phyloP scores from a whole-genome alignment of 805 yeast species.

The Kregervanrija pseudodelftensis region DNA sequence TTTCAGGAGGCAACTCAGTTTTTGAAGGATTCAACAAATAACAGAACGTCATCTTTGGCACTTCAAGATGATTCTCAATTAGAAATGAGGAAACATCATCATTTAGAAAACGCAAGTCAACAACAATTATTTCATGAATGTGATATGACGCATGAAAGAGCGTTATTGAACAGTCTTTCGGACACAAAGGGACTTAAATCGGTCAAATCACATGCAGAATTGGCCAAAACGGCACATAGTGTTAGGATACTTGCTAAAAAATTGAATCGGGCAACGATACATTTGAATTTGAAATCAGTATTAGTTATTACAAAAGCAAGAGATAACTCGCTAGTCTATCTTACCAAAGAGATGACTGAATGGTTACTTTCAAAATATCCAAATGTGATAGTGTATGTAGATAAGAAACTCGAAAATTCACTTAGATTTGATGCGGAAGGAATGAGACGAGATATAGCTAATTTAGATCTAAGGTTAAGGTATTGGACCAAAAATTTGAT shows the following conservation, averaged over 20 bases:
- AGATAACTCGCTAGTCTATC: conserved; percentile 66
- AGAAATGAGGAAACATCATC: no score
- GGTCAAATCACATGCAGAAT: conserved; percentile 63
- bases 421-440: conserved; percentile 56
- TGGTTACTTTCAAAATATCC: conserved; percentile 49
- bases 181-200: conserved; percentile 34
- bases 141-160: neutral
- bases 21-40: no score
- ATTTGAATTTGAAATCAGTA: conserved; percentile 59
- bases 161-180: conserved; percentile 4
- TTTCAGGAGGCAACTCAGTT: neutral
- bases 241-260: conserved; percentile 71
- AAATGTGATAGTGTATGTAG: conserved; percentile 53
- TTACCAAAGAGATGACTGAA: conserved; percentile 73
- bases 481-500: conserved; percentile 68
- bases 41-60: no score
- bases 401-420: conserved; percentile 54
- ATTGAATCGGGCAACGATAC: conserved; percentile 62
- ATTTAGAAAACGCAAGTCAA: no score
- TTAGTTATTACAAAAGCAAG: conserved; percentile 87
- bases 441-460: conserved; percentile 40
- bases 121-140: no score
- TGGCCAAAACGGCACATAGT: conserved; percentile 77
- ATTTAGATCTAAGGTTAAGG: conserved; percentile 39
- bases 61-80: no score